phyloP scores from a whole-genome alignment of 2,329 filamentous ascomycete species.

The Sordariomycetes sp. region DNA sequence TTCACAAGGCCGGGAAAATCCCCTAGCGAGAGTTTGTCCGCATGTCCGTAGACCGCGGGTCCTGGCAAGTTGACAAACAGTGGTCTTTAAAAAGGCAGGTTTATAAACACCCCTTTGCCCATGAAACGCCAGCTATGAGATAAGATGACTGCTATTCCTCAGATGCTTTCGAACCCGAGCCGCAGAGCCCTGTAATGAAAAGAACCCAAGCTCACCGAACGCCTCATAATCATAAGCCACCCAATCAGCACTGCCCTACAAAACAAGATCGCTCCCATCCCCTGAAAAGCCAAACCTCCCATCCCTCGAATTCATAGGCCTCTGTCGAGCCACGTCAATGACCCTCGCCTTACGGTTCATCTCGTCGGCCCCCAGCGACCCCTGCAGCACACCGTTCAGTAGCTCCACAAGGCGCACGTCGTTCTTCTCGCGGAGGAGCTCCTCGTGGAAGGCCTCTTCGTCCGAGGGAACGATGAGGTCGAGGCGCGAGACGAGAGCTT shows the following conservation, averaged over 20 bases:
- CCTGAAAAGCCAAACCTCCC: not conserved
- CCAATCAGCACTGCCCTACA: not conserved
- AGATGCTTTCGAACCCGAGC: not conserved
- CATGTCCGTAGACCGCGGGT: too few relatives aligned
- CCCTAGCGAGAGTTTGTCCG: too few relatives aligned
- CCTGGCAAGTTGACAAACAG: too few relatives aligned
- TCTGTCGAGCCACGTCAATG: slow-evolving; percentile 28
- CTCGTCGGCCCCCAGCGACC: slow-evolving; percentile 56
- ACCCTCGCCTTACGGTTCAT: slow-evolving; percentile 61
- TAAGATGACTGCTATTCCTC: slow-evolving; percentile 8
- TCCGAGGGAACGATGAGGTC: slow-evolving; percentile 68
- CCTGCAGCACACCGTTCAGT: slow-evolving; percentile 62
- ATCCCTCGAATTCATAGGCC: not conserved
- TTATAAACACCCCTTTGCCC: too few relatives aligned
- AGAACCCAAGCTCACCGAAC: not conserved
- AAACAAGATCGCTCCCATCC: not conserved
- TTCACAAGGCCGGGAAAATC: too few relatives aligned
- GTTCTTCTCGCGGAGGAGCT: slow-evolving; percentile 66
- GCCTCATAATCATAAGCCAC: not conserved
- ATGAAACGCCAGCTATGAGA: not conserved
- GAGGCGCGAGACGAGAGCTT: slow-evolving; percentile 71
- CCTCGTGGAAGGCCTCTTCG: slow-evolving; percentile 48
- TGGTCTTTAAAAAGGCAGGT: too few relatives aligned
- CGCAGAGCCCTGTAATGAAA: not conserved
- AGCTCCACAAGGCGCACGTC: slow-evolving; percentile 71